Conservation (phyloP, 2,329 filamentous ascomycete species). For the Colletotrichum acutatum region DNA sequence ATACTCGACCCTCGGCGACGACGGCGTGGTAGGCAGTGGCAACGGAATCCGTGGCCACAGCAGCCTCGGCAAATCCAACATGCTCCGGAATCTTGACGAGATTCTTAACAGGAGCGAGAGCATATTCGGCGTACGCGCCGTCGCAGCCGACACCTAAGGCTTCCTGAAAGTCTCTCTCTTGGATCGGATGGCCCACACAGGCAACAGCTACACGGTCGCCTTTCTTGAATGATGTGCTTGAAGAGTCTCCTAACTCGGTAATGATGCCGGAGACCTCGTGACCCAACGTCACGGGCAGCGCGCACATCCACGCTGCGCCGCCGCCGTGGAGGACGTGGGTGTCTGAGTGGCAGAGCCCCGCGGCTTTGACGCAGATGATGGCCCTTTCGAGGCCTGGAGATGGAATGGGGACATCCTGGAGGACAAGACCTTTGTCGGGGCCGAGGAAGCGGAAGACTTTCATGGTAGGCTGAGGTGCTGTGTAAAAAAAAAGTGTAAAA, state of each 20-base stretch:
- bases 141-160: conserved; percentile 26
- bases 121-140: conserved; percentile 27
- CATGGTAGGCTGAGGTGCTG: not conserved
- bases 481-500: too few relatives aligned
- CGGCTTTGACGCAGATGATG: conserved; percentile 18
- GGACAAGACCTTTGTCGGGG: conserved; percentile 9
- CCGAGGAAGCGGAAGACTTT: conserved; percentile 25
- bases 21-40: conserved; percentile 28
- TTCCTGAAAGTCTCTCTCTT: conserved; percentile 11
- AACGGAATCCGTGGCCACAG: conserved; percentile 26
- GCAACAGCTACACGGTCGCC: conserved; percentile 25
- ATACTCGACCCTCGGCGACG: conserved; percentile 25
- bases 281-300: conserved; percentile 14
- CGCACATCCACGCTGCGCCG: conserved; percentile 30
- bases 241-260: not conserved
- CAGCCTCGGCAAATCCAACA: conserved; percentile 8
- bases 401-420: conserved; percentile 5
- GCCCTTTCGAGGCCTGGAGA: not conserved
- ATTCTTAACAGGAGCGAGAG: conserved; percentile 8
- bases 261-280: conserved; percentile 27
- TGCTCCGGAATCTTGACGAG: conserved; percentile 9
- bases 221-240: not conserved
- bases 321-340: conserved; percentile 30
- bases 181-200: conserved; percentile 26
- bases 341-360: conserved; percentile 32